Evolutionary conservation across 305 asterid species (phyloP).

Genomic region (Coffea humblotiana): DNA sequence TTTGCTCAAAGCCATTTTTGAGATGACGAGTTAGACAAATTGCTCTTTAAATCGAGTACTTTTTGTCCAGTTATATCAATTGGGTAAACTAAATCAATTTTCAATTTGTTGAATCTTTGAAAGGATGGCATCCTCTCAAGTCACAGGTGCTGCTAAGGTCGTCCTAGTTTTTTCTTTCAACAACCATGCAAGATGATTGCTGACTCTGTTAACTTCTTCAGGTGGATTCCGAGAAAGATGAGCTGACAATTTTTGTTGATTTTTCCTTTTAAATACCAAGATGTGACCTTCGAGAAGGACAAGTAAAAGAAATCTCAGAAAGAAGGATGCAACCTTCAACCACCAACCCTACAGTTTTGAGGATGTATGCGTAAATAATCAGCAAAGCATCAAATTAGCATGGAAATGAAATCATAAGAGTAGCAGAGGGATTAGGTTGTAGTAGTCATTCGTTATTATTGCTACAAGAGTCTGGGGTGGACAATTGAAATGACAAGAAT

Average conservation of each 20-base stretch:
- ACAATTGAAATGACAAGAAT: neutral
- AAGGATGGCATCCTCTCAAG: neutral
- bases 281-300: neutral
- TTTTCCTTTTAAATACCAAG: neutral
- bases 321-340: too few species aligned
- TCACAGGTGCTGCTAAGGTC: neutral
- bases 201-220: neutral
- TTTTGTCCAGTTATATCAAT: neutral
- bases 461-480: neutral
- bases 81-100: neutral
- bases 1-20: neutral
- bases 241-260: too few species aligned
- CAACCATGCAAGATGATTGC: neutral
- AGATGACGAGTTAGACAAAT: neutral
- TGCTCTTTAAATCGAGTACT: conserved; percentile 11
- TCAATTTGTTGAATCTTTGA: neutral
- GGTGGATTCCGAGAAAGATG: neutral
- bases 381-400: neutral
- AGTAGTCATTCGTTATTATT: neutral
- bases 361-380: neutral
- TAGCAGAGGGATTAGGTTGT: neutral
- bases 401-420: neutral
- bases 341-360: too few species aligned
- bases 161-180: neutral
- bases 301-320: neutral